These are phyloP conservation scores for Malus asiatica DNA, from an alignment of 306 rosid genomes.

Conservation along the genomic window DNA sequence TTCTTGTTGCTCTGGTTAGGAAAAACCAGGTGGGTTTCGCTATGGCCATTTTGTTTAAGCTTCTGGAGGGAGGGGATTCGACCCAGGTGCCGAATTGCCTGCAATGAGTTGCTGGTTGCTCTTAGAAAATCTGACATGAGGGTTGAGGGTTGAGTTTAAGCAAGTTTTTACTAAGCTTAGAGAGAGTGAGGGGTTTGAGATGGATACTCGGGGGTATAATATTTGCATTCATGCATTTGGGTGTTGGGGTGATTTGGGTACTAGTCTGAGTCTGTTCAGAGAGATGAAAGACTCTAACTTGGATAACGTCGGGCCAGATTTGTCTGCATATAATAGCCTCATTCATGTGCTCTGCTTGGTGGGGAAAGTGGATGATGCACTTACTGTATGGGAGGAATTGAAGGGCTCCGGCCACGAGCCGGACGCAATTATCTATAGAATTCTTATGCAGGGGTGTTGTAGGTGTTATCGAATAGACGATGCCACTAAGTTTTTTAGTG, in stretches of 20 bases:
- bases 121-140: slow-evolving; percentile 60
- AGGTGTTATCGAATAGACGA: slow-evolving; percentile 49
- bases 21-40: slow-evolving; percentile 63
- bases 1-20: slow-evolving; percentile 46
- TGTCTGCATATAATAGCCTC: slow-evolving; percentile 69
- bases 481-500: slow-evolving; percentile 49
- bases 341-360: slow-evolving; percentile 56
- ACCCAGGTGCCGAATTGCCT: slow-evolving; percentile 26
- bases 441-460: slow-evolving; percentile 65
- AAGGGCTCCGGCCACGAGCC: slow-evolving; percentile 65
- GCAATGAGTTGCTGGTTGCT: slow-evolving; percentile 53
- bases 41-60: slow-evolving; percentile 45
- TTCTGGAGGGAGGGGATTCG: slow-evolving; percentile 20
- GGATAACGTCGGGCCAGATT: slow-evolving; percentile 41
- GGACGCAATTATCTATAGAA: slow-evolving; percentile 51
- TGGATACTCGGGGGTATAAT: slow-evolving; percentile 62
- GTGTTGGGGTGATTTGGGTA: slow-evolving; percentile 70
- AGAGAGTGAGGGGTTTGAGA: slow-evolving; percentile 29
- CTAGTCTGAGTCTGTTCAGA: slow-evolving; percentile 45
- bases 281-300: slow-evolving; percentile 48
- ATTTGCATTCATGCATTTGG: slow-evolving; percentile 75
- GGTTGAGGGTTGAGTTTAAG: slow-evolving; percentile 46
- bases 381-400: slow-evolving; percentile 63
- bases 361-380: slow-evolving; percentile 69
- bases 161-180: slow-evolving; percentile 44